These are phyloP conservation scores for Plasmopara viticola DNA, from an alignment of 352 stramenopile genomes.

Conservation along the genomic window DNA sequence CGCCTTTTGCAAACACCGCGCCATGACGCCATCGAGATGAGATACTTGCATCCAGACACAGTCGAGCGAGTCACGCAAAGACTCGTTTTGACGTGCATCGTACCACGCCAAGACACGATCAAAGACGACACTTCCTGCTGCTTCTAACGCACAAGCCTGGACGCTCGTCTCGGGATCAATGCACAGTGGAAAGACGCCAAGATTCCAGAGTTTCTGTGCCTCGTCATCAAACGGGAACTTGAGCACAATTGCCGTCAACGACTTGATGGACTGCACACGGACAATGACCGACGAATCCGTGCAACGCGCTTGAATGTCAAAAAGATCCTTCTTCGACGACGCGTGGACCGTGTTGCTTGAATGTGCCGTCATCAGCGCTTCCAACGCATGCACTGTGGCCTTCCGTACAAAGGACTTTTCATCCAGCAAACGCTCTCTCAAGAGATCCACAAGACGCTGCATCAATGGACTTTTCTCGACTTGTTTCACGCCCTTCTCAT, in stretches of 20 bases:
- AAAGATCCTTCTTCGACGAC: conserved; percentile 56
- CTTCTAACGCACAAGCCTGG: conserved; percentile 54
- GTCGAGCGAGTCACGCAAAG: conserved; percentile 21
- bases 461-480: conserved; percentile 61
- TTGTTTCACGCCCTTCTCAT: conserved; percentile 22
- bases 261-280: conserved; percentile 78
- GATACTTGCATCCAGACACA: conserved; percentile 59
- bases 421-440: conserved; percentile 63
- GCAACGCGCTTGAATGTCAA: conserved; percentile 73
- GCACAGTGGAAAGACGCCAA: conserved; percentile 77
- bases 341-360: conserved; percentile 34
- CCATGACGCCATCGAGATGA: conserved; percentile 73
- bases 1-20: conserved; percentile 67
- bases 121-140: conserved; percentile 55
- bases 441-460: conserved; percentile 61
- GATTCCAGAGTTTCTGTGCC: conserved; percentile 76
- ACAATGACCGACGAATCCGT: conserved; percentile 72
- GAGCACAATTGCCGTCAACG: conserved; percentile 66
- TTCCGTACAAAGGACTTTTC: conserved; percentile 82
- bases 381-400: conserved; percentile 68
- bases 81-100: conserved; percentile 28
- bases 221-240: conserved; percentile 63
- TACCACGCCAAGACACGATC: conserved; percentile 61
- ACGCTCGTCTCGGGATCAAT: conserved; percentile 73
- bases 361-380: conserved; percentile 61